Percentiles rank a stretch among this genome's conserved stretches.
phyloP scores from a whole-genome alignment of 768 basidiomycete genomes.

The Rhodotorula diobovata region DNA sequence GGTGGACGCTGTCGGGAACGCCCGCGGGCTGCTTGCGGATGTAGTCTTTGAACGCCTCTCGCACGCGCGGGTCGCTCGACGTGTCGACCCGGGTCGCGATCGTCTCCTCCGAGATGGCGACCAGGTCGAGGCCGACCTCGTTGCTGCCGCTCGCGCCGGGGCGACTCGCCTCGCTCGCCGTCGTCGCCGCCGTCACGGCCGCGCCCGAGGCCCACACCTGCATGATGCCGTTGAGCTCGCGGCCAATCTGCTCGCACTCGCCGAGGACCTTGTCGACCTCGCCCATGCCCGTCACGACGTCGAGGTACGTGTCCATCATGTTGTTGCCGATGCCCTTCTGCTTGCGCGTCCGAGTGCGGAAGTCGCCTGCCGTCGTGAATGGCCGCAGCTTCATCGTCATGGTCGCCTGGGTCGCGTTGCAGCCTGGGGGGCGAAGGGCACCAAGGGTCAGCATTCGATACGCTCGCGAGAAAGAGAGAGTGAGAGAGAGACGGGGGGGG shows the following conservation, averaged over 20 bases:
- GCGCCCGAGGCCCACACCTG: conserved; percentile 61
- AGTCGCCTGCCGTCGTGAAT: conserved; percentile 68
- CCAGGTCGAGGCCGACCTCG: conserved; percentile 43
- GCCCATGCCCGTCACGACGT: conserved; percentile 67
- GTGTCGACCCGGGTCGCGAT: conserved; percentile 42
- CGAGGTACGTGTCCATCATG: conserved; percentile 82
- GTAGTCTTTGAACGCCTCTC: conserved; percentile 54
- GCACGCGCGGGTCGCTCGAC: conserved; percentile 40
- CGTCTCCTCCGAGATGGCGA: conserved; percentile 46
- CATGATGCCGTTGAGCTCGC: conserved; percentile 66
- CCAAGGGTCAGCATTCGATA: background rate
- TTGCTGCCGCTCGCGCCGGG: conserved; percentile 29
- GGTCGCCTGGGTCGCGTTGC: conserved; percentile 72
- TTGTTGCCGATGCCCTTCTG: conserved; percentile 88
- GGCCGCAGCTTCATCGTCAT: conserved; percentile 74
- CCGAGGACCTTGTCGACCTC: conserved; percentile 82
- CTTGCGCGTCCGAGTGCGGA: conserved; percentile 73
- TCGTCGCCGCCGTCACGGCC: conserved; percentile 37
- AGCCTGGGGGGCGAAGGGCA: conserved; percentile 48
- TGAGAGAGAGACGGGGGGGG: background rate
- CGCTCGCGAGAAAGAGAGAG: too few species aligned
- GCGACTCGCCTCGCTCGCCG: conserved; percentile 7
- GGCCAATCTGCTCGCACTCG: conserved; percentile 81
- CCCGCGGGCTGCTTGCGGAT: conserved; percentile 70
- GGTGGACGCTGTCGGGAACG: conserved; percentile 51